Conservation (phyloP, 768 basidiomycete genomes). For the Hypsizygus marmoreus region DNA sequence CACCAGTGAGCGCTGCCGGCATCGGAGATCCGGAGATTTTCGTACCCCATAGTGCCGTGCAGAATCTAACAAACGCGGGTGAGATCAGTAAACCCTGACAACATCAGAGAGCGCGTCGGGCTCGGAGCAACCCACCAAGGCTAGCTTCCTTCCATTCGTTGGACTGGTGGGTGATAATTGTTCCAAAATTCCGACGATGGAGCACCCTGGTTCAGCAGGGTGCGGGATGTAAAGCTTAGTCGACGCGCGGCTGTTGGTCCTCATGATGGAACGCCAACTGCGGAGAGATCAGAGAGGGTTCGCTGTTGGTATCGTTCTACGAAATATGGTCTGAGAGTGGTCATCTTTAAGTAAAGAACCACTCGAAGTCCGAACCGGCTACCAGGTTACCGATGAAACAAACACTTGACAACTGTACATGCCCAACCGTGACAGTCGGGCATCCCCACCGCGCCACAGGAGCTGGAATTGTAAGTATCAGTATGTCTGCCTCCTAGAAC, state of each 20-base stretch:
- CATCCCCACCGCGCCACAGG: too few relatives aligned
- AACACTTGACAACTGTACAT: too few relatives aligned
- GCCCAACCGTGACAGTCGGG: too few relatives aligned
- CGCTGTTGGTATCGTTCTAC: not conserved
- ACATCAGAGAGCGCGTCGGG: constrained; percentile 5
- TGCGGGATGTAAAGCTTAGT: constrained; percentile 59
- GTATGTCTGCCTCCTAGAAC: too few relatives aligned
- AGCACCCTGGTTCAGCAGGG: constrained; percentile 38
- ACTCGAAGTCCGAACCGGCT: too few relatives aligned
- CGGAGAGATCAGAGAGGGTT: not conserved
- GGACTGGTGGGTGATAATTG: constrained; percentile 51
- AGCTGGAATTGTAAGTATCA: too few relatives aligned
- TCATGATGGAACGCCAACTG: constrained; percentile 7
- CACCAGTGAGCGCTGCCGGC: constrained; percentile 16
- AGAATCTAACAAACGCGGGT: constrained; percentile 53
- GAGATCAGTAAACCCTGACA: constrained; percentile 16
- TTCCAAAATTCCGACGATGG: constrained; percentile 62
- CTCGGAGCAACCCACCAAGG: constrained; percentile 56
- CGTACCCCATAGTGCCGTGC: constrained; percentile 79
- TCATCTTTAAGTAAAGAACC: too few relatives aligned
- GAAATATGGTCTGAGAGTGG: too few relatives aligned
- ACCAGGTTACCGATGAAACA: too few relatives aligned
- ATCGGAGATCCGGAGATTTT: constrained; percentile 27
- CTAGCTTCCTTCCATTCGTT: constrained; percentile 61
- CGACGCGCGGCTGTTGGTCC: constrained; percentile 38